A percentile compares a stretch with the other conserved stretches of the same genome.
Evolutionary conservation across 257 asterid species (phyloP).

Genomic region (Striga asiatica): DNA sequence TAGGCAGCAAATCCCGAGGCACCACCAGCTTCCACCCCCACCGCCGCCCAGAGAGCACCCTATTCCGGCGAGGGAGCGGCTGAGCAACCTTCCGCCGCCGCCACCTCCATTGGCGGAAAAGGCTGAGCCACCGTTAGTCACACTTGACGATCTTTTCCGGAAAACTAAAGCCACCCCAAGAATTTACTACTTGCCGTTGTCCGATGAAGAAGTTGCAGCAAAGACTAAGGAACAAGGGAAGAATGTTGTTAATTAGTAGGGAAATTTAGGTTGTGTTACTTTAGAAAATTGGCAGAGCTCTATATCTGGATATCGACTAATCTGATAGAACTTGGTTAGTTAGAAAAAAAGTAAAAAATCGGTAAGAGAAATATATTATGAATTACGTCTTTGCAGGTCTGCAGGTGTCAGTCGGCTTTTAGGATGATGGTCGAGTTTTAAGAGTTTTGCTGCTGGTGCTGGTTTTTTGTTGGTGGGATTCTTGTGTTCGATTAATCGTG

Average conservation of each 20-base stretch:
- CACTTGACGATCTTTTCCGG: conserved; percentile 76
- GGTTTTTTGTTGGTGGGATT: too few relatives aligned
- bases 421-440: conserved; percentile 37
- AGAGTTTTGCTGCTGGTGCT: conserved; percentile 41
- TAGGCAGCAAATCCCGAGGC: conserved; percentile 47
- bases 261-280: conserved; percentile 29
- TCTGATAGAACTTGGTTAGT: conserved; percentile 38
- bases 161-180: conserved; percentile 78
- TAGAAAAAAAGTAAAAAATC: conserved; percentile 26
- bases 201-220: conserved; percentile 68
- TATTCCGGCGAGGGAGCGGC: conserved; percentile 45
- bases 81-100: conserved; percentile 54
- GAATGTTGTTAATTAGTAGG: conserved; percentile 53
- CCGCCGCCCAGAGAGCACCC: conserved; percentile 47
- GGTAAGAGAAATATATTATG: conserved; percentile 54
- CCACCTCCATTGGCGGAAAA: conserved; percentile 74
- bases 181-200: conserved; percentile 68
- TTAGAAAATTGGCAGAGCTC: conserved; percentile 12
- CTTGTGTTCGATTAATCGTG: too few relatives aligned
- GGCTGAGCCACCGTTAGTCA: conserved; percentile 65
- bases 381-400: conserved; percentile 83
- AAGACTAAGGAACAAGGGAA: conserved; percentile 50
- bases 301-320: conserved; percentile 19
- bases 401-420: conserved; percentile 61
- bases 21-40: conserved; percentile 36